These are phyloP conservation scores for Evansstolkia leycettana DNA, from an alignment of 495 filamentous ascomycete species.

Conservation along the genomic window DNA sequence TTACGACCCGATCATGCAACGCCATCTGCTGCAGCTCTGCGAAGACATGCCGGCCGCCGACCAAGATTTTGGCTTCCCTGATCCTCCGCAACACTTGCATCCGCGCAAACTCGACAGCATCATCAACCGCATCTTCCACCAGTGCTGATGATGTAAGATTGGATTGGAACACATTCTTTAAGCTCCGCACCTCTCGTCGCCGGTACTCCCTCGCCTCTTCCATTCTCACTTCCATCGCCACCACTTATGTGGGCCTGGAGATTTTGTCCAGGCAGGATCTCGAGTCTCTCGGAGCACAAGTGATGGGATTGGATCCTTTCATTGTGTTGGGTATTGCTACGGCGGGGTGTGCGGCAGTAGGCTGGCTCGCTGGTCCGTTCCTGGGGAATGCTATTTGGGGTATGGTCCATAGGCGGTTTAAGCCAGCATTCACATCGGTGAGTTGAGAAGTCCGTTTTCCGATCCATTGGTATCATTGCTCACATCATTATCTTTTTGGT, in stretches of 20 bases:
- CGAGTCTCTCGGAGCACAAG: constrained; percentile 52
- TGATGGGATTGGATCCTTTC: constrained; percentile 74
- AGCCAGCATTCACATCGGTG: constrained; percentile 53
- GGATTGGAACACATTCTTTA: constrained; percentile 91
- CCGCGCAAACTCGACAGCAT: constrained; percentile 22
- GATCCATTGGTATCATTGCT: not conserved
- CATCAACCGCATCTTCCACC: constrained; percentile 16
- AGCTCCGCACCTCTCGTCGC: constrained; percentile 71
- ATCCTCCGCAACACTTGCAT: constrained; percentile 22
- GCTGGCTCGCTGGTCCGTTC: constrained; percentile 79
- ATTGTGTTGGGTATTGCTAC: constrained; percentile 69
- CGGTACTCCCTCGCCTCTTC: constrained; percentile 69
- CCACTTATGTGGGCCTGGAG: constrained; percentile 47
- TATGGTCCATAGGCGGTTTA: constrained; percentile 49
- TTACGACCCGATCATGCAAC: constrained; percentile 5
- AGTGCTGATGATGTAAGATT: constrained; percentile 31
- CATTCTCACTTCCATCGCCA: constrained; percentile 45
- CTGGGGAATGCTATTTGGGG: constrained; percentile 69
- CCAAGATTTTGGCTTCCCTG: constrained; percentile 10
- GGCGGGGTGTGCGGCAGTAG: constrained; percentile 55
- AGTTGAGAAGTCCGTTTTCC: constrained; percentile 8
- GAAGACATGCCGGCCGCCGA: constrained; percentile 11
- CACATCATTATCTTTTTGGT: not conserved
- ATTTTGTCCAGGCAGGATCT: constrained; percentile 52
- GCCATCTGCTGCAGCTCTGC: constrained; percentile 6